A percentile compares a stretch with the other conserved stretches of the same genome.
Conservation (phyloP, 2,329 filamentous ascomycete genomes). For the Apiospora kogelbergensis region DNA sequence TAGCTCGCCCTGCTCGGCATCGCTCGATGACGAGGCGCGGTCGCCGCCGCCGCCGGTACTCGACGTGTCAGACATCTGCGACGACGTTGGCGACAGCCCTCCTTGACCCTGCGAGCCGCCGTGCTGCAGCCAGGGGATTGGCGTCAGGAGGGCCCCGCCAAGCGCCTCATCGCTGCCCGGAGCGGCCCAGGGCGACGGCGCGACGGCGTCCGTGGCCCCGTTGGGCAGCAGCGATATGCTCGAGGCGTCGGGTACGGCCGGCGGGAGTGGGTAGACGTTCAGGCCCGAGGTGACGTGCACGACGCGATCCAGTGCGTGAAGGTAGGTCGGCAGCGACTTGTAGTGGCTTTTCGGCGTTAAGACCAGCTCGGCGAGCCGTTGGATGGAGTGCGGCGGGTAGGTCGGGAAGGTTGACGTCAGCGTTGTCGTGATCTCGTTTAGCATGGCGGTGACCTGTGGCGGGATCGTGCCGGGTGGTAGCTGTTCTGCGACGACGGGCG, state of each 20-base stretch:
- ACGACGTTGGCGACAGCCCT: conserved; percentile 20
- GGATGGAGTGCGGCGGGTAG: conserved; percentile 87
- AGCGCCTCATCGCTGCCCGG: conserved; percentile 85
- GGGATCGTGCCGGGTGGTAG: conserved; percentile 53
- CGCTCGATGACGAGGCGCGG: conserved; percentile 29
- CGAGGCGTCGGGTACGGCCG: conserved; percentile 59
- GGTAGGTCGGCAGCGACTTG: conserved; percentile 76
- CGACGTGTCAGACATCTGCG: not conserved
- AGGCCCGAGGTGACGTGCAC: conserved; percentile 84
- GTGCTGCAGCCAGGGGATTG: conserved; percentile 79
- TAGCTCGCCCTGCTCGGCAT: conserved; percentile 56
- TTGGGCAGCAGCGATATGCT: conserved; percentile 56
- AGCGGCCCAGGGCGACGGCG: conserved; percentile 36
- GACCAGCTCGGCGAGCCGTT: conserved; percentile 86
- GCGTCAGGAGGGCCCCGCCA: conserved; percentile 87
- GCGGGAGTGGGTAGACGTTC: conserved; percentile 79
- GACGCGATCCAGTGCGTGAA: conserved; percentile 87
- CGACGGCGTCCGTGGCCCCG: conserved; percentile 53
- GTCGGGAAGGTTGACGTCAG: conserved; percentile 66
- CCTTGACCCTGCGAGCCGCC: conserved; percentile 27
- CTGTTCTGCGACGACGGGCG: conserved; percentile 39
- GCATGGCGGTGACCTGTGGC: conserved; percentile 60
- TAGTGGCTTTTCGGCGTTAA: conserved; percentile 78
- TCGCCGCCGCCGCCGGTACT: conserved; percentile 17
- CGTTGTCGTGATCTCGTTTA: conserved; percentile 59